Evolutionary conservation across 2,329 filamentous ascomycete species (phyloP).

Genomic region (Cercospora sojina): DNA sequence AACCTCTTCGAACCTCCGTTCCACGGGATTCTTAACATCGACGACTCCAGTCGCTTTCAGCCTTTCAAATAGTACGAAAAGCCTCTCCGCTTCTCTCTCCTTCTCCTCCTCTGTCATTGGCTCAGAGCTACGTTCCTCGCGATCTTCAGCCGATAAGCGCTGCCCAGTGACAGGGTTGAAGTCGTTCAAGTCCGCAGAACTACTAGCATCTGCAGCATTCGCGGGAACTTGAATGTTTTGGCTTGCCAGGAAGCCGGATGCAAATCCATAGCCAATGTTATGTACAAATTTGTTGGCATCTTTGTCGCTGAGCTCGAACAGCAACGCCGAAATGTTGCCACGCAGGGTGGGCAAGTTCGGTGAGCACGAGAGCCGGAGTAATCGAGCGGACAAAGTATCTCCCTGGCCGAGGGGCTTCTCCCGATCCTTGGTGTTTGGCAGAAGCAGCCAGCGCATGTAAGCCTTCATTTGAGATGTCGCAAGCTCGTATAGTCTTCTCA

Average conservation of each 20-base stretch:
- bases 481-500: conserved; percentile 72
- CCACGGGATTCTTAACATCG: conserved; percentile 75
- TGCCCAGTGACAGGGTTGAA: conserved; percentile 89
- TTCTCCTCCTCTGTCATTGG: conserved; percentile 92
- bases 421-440: conserved; percentile 77
- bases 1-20: conserved; percentile 70
- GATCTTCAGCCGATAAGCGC: conserved; percentile 45
- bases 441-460: conserved; percentile 64
- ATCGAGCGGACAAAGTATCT: conserved; percentile 68
- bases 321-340: conserved; percentile 70
- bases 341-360: conserved; percentile 69
- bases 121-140: conserved; percentile 59
- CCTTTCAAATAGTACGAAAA: conserved; percentile 87
- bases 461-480: conserved; percentile 63
- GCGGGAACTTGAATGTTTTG: conserved; percentile 77
- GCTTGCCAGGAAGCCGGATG: conserved; percentile 83
- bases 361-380: conserved; percentile 76
- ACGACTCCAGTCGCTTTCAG: conserved; percentile 74
- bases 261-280: conserved; percentile 93
- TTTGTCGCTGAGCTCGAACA: conserved; percentile 83
- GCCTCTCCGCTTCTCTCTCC: conserved; percentile 80
- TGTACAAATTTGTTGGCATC: conserved; percentile 77
- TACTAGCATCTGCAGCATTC: conserved; percentile 59
- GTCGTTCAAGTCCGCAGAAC: conserved; percentile 31
- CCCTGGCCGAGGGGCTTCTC: conserved; percentile 73